phyloP scores from a whole-genome alignment of 805 yeast genomes.

The Ogataea ramenticola region DNA sequence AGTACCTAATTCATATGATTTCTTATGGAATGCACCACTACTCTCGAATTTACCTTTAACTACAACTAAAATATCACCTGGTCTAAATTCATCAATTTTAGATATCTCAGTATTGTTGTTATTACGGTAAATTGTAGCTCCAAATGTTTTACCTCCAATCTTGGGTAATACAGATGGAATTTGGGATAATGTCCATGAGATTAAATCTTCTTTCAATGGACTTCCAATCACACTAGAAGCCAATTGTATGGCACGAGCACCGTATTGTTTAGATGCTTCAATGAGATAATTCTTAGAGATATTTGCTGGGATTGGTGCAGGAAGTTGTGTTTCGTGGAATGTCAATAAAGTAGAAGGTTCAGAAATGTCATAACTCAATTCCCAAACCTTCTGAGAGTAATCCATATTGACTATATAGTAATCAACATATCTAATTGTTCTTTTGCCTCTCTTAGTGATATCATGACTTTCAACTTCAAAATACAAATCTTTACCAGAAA shows the following conservation, averaged over 20 bases:
- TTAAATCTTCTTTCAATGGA: slow-evolving; percentile 21
- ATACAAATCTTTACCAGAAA: slow-evolving; percentile 39
- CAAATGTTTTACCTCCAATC: slow-evolving; percentile 63
- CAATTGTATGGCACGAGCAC: slow-evolving; percentile 38
- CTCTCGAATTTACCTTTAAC: slow-evolving; percentile 66
- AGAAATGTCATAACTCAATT: slow-evolving; percentile 45
- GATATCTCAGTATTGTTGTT: slow-evolving; percentile 41
- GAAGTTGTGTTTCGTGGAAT: slow-evolving; percentile 24
- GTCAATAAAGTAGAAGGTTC: slow-evolving; percentile 47
- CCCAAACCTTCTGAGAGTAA: slow-evolving; percentile 57
- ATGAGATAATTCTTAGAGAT: slow-evolving; percentile 42
- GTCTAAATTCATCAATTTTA: slow-evolving; percentile 54
- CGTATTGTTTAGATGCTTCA: slow-evolving; percentile 41
- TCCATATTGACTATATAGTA: slow-evolving; percentile 69
- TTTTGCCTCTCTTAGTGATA: slow-evolving; percentile 51
- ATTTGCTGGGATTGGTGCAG: slow-evolving; percentile 34
- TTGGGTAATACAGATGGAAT: slow-evolving; percentile 30
- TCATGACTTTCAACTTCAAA: slow-evolving; percentile 59
- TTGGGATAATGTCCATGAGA: slow-evolving; percentile 28
- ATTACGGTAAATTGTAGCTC: slow-evolving; percentile 62
- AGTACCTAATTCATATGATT: slow-evolving; percentile 45
- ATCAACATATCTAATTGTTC: slow-evolving; percentile 44
- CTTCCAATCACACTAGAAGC: slow-evolving; percentile 35
- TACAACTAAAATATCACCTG: slow-evolving; percentile 82
- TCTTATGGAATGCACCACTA: slow-evolving; percentile 26